Base-by-base conservation (phyloP, 2,329 filamentous ascomycete species). In the Neofusicoccum sp. region DNA sequence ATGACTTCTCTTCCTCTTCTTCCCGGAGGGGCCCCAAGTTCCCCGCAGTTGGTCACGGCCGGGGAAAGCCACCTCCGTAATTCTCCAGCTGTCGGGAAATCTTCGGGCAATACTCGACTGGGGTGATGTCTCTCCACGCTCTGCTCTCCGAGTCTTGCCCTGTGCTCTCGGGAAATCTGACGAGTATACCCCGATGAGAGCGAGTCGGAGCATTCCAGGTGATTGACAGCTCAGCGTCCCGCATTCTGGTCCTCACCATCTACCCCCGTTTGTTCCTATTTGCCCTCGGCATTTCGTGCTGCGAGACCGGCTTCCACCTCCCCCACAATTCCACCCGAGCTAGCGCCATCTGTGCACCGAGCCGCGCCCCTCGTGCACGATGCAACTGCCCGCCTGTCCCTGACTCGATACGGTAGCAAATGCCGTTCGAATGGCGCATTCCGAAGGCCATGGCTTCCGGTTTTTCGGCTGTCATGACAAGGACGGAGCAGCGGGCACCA, bases 21-120 rank as follows among this genome's bases (percentile, higher is more conserved):
- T 45, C 52, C 52, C 36, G 36, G 41, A 22, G 52, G 52, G 52
- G 52, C 52, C 52, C 52, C 54, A n/a, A 58, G 9, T 22, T 36
- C 54, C 54, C 54, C 54, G 39, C 52, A 56, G 16, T 16, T 12
- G 8, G 6, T 11, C 6, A 2, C 28, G 22, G 22, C 22, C 22
- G 22, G 22, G 22, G 22, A 22, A 56, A 44, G 31, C 31, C 54
- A 45, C 54, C 31, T 58, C 54, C 54, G 54, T 43, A 58, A 45
- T 45, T 4, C 28, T n/a, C 22, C 22, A 22, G 22, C 22, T 22
- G 22, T 6, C 41, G 54, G 54, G 22, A 36, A 16, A 58, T 36
- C 41, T 5, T 28, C 54, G 54, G 54, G 12, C 22, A 22, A 6
- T 43, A 12, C 34, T 41, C 22, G 36, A 8, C 36, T 3, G n/a